Conservation (phyloP, 2,329 filamentous ascomycete genomes). For the Diaporthe sp. region DNA sequence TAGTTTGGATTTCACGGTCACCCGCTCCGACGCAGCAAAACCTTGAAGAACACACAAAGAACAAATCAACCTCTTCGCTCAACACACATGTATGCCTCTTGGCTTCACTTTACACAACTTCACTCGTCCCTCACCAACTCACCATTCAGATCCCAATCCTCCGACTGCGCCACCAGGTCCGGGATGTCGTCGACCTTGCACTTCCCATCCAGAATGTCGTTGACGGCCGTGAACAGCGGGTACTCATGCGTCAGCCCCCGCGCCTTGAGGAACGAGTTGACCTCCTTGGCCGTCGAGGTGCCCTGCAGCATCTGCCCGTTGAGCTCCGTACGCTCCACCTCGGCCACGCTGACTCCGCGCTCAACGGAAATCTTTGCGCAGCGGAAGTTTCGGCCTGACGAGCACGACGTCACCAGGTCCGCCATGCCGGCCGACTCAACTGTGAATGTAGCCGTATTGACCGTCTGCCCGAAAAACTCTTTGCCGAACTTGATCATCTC, state of each 20-base stretch:
- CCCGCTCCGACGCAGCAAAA: conserved; percentile 15
- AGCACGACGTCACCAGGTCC: conserved; percentile 94
- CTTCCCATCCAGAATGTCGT: conserved; percentile 83
- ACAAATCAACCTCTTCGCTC: conserved; percentile 25
- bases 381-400: conserved; percentile 91
- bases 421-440: conserved; percentile 96
- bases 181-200: conserved; percentile 87
- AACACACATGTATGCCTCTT: background rate
- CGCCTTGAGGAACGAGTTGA: conserved; percentile 88
- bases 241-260: conserved; percentile 86
- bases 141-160: conserved; percentile 41
- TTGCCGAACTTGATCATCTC: conserved; percentile 98
- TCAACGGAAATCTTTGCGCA: conserved; percentile 92
- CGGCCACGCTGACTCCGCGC: conserved; percentile 82
- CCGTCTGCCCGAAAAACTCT: conserved; percentile 89
- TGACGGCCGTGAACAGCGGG: conserved; percentile 92
- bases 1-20: conserved; percentile 11
- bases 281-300: conserved; percentile 90
- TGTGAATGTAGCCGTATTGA: conserved; percentile 90
- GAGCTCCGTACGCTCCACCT: conserved; percentile 89
- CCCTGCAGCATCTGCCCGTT: conserved; percentile 98
- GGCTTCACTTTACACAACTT: background rate
- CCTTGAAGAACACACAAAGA: conserved; percentile 23
- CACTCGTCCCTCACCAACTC: conserved; percentile 30
- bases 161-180: conserved; percentile 65